These are phyloP conservation scores for sorghum (Sorghum bicolor) DNA, from an alignment of 176 grass and related monocot genomes.

Conservation along the genomic window DNA sequence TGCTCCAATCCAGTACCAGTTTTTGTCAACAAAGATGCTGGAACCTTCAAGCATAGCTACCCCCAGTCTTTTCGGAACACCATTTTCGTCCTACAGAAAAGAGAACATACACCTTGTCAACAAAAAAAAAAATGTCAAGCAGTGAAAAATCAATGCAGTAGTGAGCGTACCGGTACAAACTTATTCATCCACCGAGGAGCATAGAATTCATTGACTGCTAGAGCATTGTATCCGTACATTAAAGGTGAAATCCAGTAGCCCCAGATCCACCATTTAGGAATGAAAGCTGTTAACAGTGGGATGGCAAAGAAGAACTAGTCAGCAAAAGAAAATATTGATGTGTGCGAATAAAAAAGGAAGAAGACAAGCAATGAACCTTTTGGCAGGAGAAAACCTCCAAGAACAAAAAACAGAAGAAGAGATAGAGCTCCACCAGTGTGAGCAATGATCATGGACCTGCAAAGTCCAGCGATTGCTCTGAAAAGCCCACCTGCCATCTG, in stretches of 20 bases:
- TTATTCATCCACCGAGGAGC: constrained; percentile 92
- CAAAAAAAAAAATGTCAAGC: background rate
- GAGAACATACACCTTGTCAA: constrained; percentile 13
- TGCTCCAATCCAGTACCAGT: constrained; percentile 98
- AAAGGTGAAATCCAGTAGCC: constrained; percentile 95
- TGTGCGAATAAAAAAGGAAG: background rate
- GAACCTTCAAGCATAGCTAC: constrained; percentile 60
- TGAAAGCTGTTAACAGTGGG: constrained; percentile 48
- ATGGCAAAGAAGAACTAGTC: constrained; percentile 3
- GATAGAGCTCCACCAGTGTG: constrained; percentile 85
- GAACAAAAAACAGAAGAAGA: constrained; percentile 81
- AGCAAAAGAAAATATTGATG: constrained; percentile 25
- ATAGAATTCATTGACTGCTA: constrained; percentile 92
- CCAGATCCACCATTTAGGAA: constrained; percentile 99
- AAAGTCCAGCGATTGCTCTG: constrained; percentile 77
- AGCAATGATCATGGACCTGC: constrained; percentile 91
- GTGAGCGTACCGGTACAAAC: constrained; percentile 44
- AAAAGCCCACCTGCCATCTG: constrained; percentile 94
- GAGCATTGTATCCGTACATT: constrained; percentile 83
- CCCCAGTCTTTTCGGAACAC: constrained; percentile 56
- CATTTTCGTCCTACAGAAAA: constrained; percentile 49
- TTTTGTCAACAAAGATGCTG: constrained; percentile 65
- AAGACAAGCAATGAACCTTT: constrained; percentile 57
- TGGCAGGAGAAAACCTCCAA: constrained; percentile 93
- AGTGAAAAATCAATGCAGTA: background rate